Evolutionary conservation across 441 rosid species (phyloP), one percentile per base, ranked within the genome.

Genomic region (Brassica balearica): DNA sequence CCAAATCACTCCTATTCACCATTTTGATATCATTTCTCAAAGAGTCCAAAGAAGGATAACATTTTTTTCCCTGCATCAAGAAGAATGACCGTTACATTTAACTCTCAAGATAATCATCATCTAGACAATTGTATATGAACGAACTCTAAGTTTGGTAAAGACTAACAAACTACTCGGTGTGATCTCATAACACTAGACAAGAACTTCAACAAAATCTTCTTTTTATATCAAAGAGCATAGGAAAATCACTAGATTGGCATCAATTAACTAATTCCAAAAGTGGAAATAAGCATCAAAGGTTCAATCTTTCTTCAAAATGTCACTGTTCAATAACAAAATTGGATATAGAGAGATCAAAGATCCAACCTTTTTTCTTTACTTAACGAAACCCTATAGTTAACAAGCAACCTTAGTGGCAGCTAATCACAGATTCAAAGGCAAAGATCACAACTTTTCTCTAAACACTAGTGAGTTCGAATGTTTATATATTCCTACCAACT

Each of bases 11-110:
- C 27, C 72, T 68, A 68, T 46, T 72, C 82, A 77, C 81, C 99
- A 95, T 95, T 77, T 71, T 89, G 83, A 63, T 60, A 81, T 80
- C 97, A 91, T 90, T 80, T 85, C 82, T 82, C 74, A 83, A 76
- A 71, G 81, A 80, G 76, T 43, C 77, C 59, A 74, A 43, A 68
- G 34, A 82, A 76, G 80, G 15, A 5, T 14, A 36, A 51, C 15
- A 15, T 15, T 5, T 36, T 14, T 2, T 6, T 60, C 8, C 79
- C 79, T 48, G 60, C 36, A 73, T 73, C 64, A 73, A 8, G 74
- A 73, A 70, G 58, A 1, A 46, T 55, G 51, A 76, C 15, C 60
- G 14, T 60, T 22, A 14, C 12, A 56, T 56, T 11, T 4, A 67
- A 74, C n/a, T 32, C 4, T 22, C 38, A 60, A 68, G 22, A 8